Evolutionary conservation across 2,329 filamentous ascomycete genomes (phyloP), one percentile per base, ranked within the genome.

Genomic region (Trichoderma afroharzianum): DNA sequence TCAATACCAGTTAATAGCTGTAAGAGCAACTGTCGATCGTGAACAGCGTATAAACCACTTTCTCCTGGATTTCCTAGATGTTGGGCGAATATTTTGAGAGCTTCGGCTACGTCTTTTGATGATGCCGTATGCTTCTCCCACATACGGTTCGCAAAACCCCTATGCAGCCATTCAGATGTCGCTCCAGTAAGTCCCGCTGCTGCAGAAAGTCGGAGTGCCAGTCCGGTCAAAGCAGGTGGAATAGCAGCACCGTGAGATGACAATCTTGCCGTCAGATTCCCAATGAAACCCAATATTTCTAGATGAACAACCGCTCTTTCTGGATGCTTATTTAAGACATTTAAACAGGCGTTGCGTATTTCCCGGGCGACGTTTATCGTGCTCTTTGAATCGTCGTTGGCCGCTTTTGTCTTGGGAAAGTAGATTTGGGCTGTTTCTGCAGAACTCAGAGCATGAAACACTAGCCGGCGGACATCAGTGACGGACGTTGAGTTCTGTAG

Each of bases 241-340:
- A 82, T 58, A 28, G 74, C 70, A 7, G 74, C 63, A 6, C 72
- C 73, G 24, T 76, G 71, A 8, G 72, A 72, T 4, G 78, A 74
- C 11, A 83, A 74, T 57, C 78, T 79, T 57, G 82, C 76, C 30
- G 77, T 74, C 15, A 86, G 68, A 72, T 85, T 84, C 68, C 84
- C 83, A 28, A 86, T 74, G 63, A 86, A 80, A 1, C 76, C 72
- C 50, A 85, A 75, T 12, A 73, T 73, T 62, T 79, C 74, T 6
- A 74, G 72, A 15, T 28, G 66, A n/a, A 63, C 43, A 26, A 63
- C 32, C 9, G 47, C 61, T 43, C 71, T 59, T 9, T 64, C 43
- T n/a, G 68, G n/a, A 32, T 69, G 21, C 30, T 71, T 55, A 30
- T 39, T 26, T 28, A 77, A 63, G 11, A 78, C 71, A 14, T 70